Evolutionary conservation across 139 green algal genomes (phyloP), one percentile per base, ranked within the genome.

Genomic region (Ettlia oleoabundans): DNA sequence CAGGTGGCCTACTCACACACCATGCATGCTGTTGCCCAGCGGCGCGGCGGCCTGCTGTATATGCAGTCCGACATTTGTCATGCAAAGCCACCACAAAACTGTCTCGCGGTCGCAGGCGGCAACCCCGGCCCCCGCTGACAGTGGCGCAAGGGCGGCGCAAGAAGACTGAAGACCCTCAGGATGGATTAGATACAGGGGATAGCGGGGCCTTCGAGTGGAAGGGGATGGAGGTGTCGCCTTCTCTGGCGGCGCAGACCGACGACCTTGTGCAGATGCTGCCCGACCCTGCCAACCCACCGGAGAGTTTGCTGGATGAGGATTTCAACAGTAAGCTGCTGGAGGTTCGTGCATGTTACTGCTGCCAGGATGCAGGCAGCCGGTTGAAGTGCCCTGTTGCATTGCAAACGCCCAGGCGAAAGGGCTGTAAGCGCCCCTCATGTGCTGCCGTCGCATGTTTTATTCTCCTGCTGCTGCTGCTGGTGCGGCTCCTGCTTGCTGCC

Each of bases 281-380:
- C 35, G 66, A 80, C 58, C 67, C 68, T 35, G 64, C 40, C 38
- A 65, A 79, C 43, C 67, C 38, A 68, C 35, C 58, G 1, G 77
- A 83, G n/a, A 70, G 55, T 35, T 26, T 83, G 37, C 61, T 83
- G 37, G 77, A 73, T n/a, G 77, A 83, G 10, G 47, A 15, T 24
- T 58, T 58, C 47, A 15, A 58, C 47, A 58, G 47, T 15, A 65
- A n/a, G 55, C 55, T 40, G 58, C 78, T n/a, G n/a, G 77, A 37
- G 61, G 61, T 26, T 24, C 28, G 10, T 53, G 51, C 1, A 28
- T n/a, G n/a, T n/a, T n/a, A n/a, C n/a, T n/a, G n/a, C n/a, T n/a
- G n/a, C n/a, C n/a, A n/a, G n/a, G n/a, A n/a, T n/a, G n/a, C n/a
- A n/a, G n/a, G n/a, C n/a, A n/a, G n/a, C n/a, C n/a, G n/a, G 2